phyloP scores from a whole-genome alignment of 1,139 yeast genomes.

The Scheffersomyces stambukii region DNA sequence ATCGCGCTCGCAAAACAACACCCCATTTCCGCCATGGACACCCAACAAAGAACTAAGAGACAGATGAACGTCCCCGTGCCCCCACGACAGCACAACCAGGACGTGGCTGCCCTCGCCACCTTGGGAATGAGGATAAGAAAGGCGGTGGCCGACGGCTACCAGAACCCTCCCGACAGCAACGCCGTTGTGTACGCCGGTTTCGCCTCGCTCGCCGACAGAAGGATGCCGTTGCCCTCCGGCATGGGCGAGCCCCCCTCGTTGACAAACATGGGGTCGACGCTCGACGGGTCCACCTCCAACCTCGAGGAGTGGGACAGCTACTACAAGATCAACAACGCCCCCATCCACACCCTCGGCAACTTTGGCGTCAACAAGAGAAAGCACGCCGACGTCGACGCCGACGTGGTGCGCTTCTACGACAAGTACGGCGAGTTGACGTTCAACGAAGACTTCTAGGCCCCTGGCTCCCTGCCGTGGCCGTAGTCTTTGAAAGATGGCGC shows the following conservation, averaged over 20 bases:
- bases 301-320: slow-evolving; percentile 14
- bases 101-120: slow-evolving; percentile 36
- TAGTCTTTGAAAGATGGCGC: too few species aligned
- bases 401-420: slow-evolving; percentile 15
- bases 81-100: slow-evolving; percentile 6
- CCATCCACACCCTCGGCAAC: slow-evolving; percentile 21
- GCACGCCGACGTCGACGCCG: slow-evolving; percentile 25
- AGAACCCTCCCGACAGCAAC: slow-evolving; percentile 14
- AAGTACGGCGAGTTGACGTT: slow-evolving; percentile 43
- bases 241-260: slow-evolving; percentile 36
- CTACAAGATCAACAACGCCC: slow-evolving; percentile 12
- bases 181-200: too few species aligned
- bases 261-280: slow-evolving; percentile 36
- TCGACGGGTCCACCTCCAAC: slow-evolving; percentile 22
- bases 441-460: slow-evolving; percentile 43
- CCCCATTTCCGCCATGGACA: slow-evolving; percentile 5
- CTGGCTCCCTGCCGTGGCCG: neutral
- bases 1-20: neutral
- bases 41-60: slow-evolving; percentile 9
- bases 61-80: slow-evolving; percentile 8
- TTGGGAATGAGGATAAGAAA: slow-evolving; percentile 72
- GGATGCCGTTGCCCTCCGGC: slow-evolving; percentile 54
- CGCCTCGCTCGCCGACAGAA: too few species aligned
- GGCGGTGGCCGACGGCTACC: slow-evolving; percentile 61
- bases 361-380: slow-evolving; percentile 34